Percentiles rank a stretch among this genome's conserved stretches.
Evolutionary conservation across 352 stramenopile species (phyloP).

Genomic region (Phytophthora sojae): DNA sequence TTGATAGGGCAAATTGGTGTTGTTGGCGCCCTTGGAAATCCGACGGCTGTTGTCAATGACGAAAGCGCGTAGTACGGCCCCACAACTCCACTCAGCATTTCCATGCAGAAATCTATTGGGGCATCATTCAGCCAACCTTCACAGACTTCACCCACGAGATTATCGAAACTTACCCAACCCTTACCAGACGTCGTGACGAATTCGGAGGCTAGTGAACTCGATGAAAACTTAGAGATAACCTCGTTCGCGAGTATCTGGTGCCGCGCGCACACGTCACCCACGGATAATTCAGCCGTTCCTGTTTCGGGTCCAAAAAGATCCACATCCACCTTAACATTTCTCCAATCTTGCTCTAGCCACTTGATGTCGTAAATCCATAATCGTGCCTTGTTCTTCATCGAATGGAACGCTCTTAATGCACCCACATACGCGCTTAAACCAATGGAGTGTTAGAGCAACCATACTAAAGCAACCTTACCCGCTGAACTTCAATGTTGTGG

Average conservation of each 20-base stretch:
- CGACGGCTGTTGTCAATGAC: not conserved
- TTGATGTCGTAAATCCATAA: constrained; percentile 16
- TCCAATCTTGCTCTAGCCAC: constrained; percentile 14
- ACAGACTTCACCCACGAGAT: constrained; percentile 18
- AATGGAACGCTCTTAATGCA: not conserved
- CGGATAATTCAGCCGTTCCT: not conserved
- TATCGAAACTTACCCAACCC: constrained; percentile 3
- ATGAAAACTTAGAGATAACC: constrained; percentile 12
- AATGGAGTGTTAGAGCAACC: not conserved
- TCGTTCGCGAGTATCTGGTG: constrained; percentile 9
- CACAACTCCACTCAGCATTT: not conserved
- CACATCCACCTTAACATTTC: constrained; percentile 1
- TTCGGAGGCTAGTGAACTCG: constrained; percentile 5
- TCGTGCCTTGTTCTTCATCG: not conserved
- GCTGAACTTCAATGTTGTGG: constrained; percentile 15
- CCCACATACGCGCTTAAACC: not conserved
- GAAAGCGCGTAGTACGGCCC: not conserved
- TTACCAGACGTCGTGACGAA: not conserved
- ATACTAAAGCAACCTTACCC: constrained; percentile 19
- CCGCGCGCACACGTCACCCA: not conserved
- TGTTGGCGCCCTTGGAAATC: constrained; percentile 7
- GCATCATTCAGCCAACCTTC: constrained; percentile 15
- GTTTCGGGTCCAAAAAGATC: constrained; percentile 8
- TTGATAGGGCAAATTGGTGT: not conserved
- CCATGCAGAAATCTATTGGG: constrained; percentile 7